These are phyloP conservation scores for Trichosporon sp. DNA, from an alignment of 1,284 basidiomycete species.

Conservation along the genomic window DNA sequence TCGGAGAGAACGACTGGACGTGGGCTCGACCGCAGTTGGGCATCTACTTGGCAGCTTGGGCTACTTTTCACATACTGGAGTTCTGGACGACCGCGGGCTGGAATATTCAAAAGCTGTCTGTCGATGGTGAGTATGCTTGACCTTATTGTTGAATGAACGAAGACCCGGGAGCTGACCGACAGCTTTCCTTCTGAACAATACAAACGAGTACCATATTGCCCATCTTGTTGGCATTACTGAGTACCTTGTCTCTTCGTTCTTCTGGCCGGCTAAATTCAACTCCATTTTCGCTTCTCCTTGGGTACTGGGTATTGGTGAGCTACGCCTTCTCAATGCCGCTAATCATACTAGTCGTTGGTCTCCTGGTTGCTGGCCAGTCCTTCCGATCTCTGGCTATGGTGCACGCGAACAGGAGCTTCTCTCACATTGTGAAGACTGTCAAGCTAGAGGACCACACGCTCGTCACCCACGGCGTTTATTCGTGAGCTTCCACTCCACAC, in stretches of 20 bases:
- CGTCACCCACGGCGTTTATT: slow-evolving; percentile 79
- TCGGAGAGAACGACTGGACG: slow-evolving; percentile 48
- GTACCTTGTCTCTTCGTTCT: slow-evolving; percentile 67
- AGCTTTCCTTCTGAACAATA: slow-evolving; percentile 95
- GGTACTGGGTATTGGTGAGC: slow-evolving; percentile 44
- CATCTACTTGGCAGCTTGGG: slow-evolving; percentile 73
- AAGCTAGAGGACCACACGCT: slow-evolving; percentile 71
- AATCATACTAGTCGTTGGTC: slow-evolving; percentile 18
- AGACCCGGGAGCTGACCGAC: neutral
- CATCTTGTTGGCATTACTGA: slow-evolving; percentile 73
- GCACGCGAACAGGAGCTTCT: slow-evolving; percentile 87
- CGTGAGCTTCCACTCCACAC: slow-evolving; percentile 52
- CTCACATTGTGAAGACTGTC: slow-evolving; percentile 66
- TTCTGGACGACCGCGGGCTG: slow-evolving; percentile 93
- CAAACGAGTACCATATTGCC: slow-evolving; percentile 75
- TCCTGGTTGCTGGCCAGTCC: slow-evolving; percentile 67
- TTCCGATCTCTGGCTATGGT: slow-evolving; percentile 90
- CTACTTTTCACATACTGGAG: slow-evolving; percentile 86
- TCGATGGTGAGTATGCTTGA: slow-evolving; percentile 68
- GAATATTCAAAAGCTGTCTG: slow-evolving; percentile 85
- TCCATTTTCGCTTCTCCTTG: slow-evolving; percentile 21
- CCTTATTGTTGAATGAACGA: neutral
- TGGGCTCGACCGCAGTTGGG: slow-evolving; percentile 72
- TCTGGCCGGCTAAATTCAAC: slow-evolving; percentile 49
- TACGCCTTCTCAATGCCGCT: neutral